Conservation (phyloP, 805 yeast genomes). For the Saccharomycopsis fodiens region DNA sequence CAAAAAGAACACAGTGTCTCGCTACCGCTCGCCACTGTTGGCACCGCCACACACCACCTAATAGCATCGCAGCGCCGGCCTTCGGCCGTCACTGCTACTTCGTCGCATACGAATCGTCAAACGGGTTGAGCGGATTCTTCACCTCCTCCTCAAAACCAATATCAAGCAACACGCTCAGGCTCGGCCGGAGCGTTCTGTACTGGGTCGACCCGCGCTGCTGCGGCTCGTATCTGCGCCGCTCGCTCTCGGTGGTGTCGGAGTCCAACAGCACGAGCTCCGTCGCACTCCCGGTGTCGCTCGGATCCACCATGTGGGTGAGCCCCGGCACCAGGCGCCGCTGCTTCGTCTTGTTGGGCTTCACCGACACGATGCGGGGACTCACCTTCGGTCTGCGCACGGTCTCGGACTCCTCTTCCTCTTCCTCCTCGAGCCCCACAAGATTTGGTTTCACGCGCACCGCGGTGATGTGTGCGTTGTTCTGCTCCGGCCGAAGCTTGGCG, state of each 20-base stretch:
- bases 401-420: conserved; percentile 9
- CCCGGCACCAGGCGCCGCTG: conserved; percentile 15
- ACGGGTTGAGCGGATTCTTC: conserved; percentile 17
- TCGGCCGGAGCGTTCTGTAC: conserved; percentile 12
- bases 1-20: too few relatives aligned
- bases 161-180: conserved; percentile 10
- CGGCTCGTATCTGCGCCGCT: conserved; percentile 2
- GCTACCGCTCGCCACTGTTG: too few relatives aligned
- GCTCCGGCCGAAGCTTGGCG: background rate
- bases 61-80: too few relatives aligned
- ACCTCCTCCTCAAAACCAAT: background rate
- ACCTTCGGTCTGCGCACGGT: conserved; percentile 9
- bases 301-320: conserved; percentile 18
- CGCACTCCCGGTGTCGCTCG: conserved; percentile 3
- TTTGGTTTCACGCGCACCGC: conserved; percentile 73
- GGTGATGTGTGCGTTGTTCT: conserved; percentile 39
- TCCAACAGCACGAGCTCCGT: conserved; percentile 20
- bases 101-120: conserved; percentile 14
- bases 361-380: conserved; percentile 10
- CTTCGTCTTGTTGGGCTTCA: conserved; percentile 5
- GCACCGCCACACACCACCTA: too few relatives aligned
- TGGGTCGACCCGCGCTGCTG: background rate
- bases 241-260: conserved; percentile 14
- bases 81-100: too few relatives aligned
- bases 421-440: conserved; percentile 42